A percentile compares a stretch with the other conserved stretches of the same genome.
phyloP scores from a whole-genome alignment of 2,329 filamentous ascomycete species.

The Cercospora berteroae region DNA sequence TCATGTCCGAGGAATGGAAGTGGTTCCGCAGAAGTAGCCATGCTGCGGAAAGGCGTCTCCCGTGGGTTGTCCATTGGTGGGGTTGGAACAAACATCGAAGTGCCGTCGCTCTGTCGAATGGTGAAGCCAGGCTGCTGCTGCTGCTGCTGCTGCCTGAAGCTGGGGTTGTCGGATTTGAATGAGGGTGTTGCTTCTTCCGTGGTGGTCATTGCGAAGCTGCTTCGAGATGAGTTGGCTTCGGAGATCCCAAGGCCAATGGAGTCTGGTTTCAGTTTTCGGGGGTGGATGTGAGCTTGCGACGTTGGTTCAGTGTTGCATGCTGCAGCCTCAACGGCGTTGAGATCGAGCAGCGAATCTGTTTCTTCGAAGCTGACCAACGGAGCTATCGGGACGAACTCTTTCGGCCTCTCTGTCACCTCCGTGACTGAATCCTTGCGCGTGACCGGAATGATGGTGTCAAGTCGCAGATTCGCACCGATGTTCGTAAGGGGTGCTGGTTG shows the following conservation, averaged over 20 bases:
- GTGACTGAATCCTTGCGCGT: slow-evolving; percentile 1
- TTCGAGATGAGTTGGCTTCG: neutral
- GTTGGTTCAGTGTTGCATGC: neutral
- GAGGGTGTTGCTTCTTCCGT: neutral
- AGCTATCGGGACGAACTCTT: neutral
- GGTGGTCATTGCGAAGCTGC: neutral
- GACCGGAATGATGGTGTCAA: neutral
- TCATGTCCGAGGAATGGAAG: slow-evolving; percentile 14
- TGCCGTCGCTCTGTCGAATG: slow-evolving; percentile 14
- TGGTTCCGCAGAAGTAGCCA: neutral
- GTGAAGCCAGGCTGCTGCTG: slow-evolving; percentile 8
- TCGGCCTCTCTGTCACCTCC: neutral
- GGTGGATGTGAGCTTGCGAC: neutral
- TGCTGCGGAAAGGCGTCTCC: neutral
- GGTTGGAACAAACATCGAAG: slow-evolving; percentile 2
- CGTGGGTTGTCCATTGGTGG: neutral
- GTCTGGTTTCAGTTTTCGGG: neutral
- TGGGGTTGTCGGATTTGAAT: neutral
- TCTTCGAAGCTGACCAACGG: slow-evolving; percentile 13
- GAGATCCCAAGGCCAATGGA: slow-evolving; percentile 8
- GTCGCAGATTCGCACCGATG: neutral
- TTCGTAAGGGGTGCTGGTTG: slow-evolving; percentile 1
- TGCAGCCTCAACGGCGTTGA: neutral
- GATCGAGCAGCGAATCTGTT: neutral
- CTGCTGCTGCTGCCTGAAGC: neutral